These are phyloP conservation scores for Phytophthora pseudosyringae DNA, from an alignment of 352 stramenopile species.

Conservation along the genomic window DNA sequence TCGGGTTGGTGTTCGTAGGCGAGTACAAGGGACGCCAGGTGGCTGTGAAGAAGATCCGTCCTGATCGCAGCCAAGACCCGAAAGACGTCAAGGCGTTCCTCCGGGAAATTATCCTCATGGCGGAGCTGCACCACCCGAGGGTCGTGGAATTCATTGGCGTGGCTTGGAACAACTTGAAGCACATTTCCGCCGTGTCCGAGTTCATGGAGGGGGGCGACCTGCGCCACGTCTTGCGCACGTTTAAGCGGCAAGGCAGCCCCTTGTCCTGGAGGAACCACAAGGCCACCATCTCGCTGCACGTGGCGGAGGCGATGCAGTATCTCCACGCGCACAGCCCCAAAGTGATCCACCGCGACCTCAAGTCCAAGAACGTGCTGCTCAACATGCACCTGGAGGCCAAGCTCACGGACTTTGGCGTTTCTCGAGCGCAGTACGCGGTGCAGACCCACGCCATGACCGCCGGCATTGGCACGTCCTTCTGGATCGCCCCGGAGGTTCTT, in stretches of 20 bases:
- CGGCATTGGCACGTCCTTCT: constrained; percentile 44
- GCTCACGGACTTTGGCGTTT: constrained; percentile 73
- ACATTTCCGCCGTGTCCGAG: constrained; percentile 53
- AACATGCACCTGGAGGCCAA: constrained; percentile 65
- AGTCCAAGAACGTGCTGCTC: constrained; percentile 53
- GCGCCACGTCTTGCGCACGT: constrained; percentile 42
- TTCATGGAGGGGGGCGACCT: constrained; percentile 61
- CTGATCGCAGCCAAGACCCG: constrained; percentile 35
- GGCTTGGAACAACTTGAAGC: constrained; percentile 45
- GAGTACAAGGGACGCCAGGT: constrained; percentile 41
- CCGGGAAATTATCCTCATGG: constrained; percentile 51
- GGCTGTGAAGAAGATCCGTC: constrained; percentile 54
- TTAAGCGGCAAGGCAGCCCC: constrained; percentile 37
- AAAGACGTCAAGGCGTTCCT: constrained; percentile 47
- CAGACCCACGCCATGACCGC: constrained; percentile 48
- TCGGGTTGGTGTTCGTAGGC: constrained; percentile 52
- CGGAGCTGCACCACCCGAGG: constrained; percentile 44
- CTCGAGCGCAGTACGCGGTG: constrained; percentile 38
- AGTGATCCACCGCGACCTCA: constrained; percentile 49
- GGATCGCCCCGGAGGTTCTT: constrained; percentile 45
- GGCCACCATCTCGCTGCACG: constrained; percentile 47
- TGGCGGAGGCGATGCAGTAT: constrained; percentile 53
- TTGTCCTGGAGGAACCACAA: constrained; percentile 50
- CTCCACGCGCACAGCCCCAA: constrained; percentile 53
- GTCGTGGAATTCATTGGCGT: constrained; percentile 56